These are phyloP conservation scores for Hypoxylon trugodes DNA, from an alignment of 495 filamentous ascomycete genomes.

Conservation along the genomic window DNA sequence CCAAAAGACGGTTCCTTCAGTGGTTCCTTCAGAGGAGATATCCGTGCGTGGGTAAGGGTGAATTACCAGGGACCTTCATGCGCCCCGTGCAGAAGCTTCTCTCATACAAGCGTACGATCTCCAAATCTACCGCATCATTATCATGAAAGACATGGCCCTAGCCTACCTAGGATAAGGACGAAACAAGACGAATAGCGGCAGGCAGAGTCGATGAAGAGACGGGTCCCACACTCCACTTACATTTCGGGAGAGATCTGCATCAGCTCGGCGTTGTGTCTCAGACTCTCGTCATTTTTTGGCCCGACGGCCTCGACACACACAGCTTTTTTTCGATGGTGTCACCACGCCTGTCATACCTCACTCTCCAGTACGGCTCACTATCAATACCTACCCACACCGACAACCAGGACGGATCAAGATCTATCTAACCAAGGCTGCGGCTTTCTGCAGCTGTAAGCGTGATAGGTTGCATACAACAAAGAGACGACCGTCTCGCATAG, in stretches of 20 bases:
- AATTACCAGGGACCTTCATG: slow-evolving; percentile 19
- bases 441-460: slow-evolving; percentile 31
- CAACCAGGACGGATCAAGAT: neutral
- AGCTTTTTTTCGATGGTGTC: slow-evolving; percentile 17
- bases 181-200: slow-evolving; percentile 9
- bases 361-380: too few species aligned
- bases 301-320: slow-evolving; percentile 27
- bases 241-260: slow-evolving; percentile 38
- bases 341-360: slow-evolving; percentile 17
- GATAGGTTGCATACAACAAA: slow-evolving; percentile 33
- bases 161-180: neutral
- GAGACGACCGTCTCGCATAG: slow-evolving; percentile 21
- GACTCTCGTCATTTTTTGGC: slow-evolving; percentile 32
- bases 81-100: slow-evolving; percentile 32
- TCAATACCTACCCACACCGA: slow-evolving; percentile 1
- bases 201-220: slow-evolving; percentile 29
- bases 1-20: slow-evolving; percentile 3
- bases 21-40: too few species aligned
- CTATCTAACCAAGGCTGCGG: slow-evolving; percentile 4
- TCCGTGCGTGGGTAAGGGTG: slow-evolving; percentile 8
- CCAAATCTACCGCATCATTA: slow-evolving; percentile 25
- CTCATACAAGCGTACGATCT: slow-evolving; percentile 16
- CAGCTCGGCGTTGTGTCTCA: slow-evolving; percentile 35
- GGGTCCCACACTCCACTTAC: slow-evolving; percentile 26
- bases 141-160: slow-evolving; percentile 18